phyloP scores from a whole-genome alignment of 768 basidiomycete species.

The Sporobolomyces phaffii region DNA sequence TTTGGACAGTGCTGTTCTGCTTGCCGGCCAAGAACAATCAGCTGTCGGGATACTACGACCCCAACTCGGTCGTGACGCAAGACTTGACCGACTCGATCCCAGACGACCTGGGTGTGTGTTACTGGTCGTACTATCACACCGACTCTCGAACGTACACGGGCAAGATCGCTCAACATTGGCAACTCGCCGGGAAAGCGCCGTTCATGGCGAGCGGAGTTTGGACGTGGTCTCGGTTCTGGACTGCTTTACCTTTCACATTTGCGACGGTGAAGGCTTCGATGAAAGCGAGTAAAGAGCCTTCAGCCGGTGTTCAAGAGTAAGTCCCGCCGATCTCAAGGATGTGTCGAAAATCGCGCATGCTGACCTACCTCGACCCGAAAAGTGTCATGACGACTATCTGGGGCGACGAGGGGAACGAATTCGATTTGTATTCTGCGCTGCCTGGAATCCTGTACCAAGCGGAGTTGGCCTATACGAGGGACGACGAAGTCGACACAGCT shows the following conservation, averaged over 20 bases:
- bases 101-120: slow-evolving; percentile 19
- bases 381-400: slow-evolving; percentile 36
- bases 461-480: slow-evolving; percentile 27
- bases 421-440: slow-evolving; percentile 31
- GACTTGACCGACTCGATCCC: slow-evolving; percentile 35
- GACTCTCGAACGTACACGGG: slow-evolving; percentile 23
- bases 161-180: slow-evolving; percentile 41
- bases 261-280: slow-evolving; percentile 37
- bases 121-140: slow-evolving; percentile 41
- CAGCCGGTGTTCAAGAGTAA: slow-evolving; percentile 28
- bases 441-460: slow-evolving; percentile 38
- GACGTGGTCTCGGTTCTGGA: slow-evolving; percentile 41
- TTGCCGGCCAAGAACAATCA: slow-evolving; percentile 39
- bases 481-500: slow-evolving; percentile 36
- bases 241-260: slow-evolving; percentile 40
- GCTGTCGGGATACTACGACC: slow-evolving; percentile 38
- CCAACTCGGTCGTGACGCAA: slow-evolving; percentile 23
- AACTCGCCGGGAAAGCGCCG: slow-evolving; percentile 34
- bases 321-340: too few relatives aligned
- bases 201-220: slow-evolving; percentile 40
- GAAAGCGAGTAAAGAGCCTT: slow-evolving; percentile 35
- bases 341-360: too few relatives aligned
- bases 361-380: too few relatives aligned
- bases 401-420: slow-evolving; percentile 43
- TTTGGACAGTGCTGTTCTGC: slow-evolving; percentile 40